Evolutionary conservation across 2,329 filamentous ascomycete species (phyloP).

Genomic region (Microsporum canis): DNA sequence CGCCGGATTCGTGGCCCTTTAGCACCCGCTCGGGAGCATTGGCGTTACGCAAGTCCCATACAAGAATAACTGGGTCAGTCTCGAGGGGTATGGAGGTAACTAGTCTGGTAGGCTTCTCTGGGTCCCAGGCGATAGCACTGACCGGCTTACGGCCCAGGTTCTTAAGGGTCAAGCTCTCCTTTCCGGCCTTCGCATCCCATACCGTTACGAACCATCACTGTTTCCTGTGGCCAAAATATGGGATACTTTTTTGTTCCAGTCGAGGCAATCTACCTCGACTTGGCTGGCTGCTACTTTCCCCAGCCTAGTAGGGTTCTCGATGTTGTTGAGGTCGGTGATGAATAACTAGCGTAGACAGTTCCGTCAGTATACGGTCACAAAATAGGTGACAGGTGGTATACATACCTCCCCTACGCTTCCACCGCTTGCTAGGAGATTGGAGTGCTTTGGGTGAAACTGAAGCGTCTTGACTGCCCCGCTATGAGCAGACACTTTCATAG

Average conservation of each 20-base stretch:
- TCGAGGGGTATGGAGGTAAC: slow-evolving; percentile 87
- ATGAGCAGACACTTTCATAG: slow-evolving; percentile 82
- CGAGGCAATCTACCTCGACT: slow-evolving; percentile 89
- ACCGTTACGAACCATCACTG: slow-evolving; percentile 87
- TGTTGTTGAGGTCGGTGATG: slow-evolving; percentile 87
- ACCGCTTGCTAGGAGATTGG: slow-evolving; percentile 82
- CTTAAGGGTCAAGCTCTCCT: slow-evolving; percentile 90
- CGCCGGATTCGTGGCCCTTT: slow-evolving; percentile 84
- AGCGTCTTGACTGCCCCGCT: slow-evolving; percentile 84
- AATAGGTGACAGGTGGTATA: background rate
- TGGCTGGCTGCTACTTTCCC: slow-evolving; percentile 79
- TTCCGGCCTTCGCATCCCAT: slow-evolving; percentile 97
- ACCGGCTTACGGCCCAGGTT: slow-evolving; percentile 79
- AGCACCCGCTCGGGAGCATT: slow-evolving; percentile 75
- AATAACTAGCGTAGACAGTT: slow-evolving; percentile 47
- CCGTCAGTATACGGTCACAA: slow-evolving; percentile 9
- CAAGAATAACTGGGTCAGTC: slow-evolving; percentile 70
- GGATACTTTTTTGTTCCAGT: slow-evolving; percentile 97
- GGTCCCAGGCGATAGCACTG: slow-evolving; percentile 94
- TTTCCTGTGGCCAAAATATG: slow-evolving; percentile 94
- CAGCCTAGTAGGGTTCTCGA: slow-evolving; percentile 74
- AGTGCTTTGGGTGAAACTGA: slow-evolving; percentile 89
- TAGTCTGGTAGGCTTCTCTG: slow-evolving; percentile 83
- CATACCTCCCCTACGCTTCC: slow-evolving; percentile 75
- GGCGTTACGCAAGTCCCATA: slow-evolving; percentile 94